Percentiles rank a stretch among this genome's conserved stretches.
Conservation (phyloP, 148 eudicot genomes). For the Silene uniflora region DNA sequence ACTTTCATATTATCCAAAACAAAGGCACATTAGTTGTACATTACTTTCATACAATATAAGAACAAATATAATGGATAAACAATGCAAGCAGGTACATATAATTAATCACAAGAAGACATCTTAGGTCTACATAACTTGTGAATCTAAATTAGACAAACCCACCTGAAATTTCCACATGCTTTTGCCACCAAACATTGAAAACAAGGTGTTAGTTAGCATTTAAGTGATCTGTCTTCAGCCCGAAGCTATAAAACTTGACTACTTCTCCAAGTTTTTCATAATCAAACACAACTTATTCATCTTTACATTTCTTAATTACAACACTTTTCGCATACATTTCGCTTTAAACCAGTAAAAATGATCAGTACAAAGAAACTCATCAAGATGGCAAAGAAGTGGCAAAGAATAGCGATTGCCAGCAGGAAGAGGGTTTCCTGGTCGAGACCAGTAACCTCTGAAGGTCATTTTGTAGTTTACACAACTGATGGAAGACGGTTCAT, state of each 20-base stretch:
- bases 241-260: slow-evolving; percentile 15
- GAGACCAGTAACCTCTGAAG: too few relatives aligned
- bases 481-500: too few relatives aligned
- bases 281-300: neutral
- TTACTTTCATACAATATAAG: neutral
- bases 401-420: too few relatives aligned
- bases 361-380: slow-evolving; percentile 28
- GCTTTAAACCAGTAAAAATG: slow-evolving; percentile 14
- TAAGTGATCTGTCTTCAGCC: slow-evolving; percentile 9
- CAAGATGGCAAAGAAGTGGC: too few relatives aligned
- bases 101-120: neutral
- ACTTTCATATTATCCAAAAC: neutral
- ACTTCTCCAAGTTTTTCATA: neutral
- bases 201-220: neutral
- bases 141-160: neutral
- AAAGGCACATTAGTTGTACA: neutral
- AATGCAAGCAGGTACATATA: too few relatives aligned
- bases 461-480: too few relatives aligned
- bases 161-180: too few relatives aligned
- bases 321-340: too few relatives aligned
- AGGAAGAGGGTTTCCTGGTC: too few relatives aligned
- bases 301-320: neutral
- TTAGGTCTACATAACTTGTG: neutral
- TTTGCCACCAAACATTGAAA: too few relatives aligned
- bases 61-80: neutral